Conservation (phyloP, 176 grass and related monocot genomes). For the Aegilops tauschii region DNA sequence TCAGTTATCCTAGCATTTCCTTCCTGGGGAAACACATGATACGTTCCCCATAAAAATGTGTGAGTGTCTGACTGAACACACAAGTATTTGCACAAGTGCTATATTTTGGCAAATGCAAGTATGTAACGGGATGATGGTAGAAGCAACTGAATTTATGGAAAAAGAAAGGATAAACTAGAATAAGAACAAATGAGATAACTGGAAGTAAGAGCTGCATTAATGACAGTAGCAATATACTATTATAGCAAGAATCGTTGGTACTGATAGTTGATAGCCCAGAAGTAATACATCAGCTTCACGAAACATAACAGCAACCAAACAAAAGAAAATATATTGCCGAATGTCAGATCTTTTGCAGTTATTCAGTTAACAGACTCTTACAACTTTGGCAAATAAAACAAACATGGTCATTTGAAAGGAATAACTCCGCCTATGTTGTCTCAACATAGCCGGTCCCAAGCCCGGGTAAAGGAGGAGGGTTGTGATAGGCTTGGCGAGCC, state of each 20-base stretch:
- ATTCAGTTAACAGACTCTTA: background rate
- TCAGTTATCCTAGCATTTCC: constrained; percentile 33
- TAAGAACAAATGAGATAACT: background rate
- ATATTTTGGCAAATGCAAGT: background rate
- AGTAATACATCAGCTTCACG: constrained; percentile 30
- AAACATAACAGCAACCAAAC: constrained; percentile 5
- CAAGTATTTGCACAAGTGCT: background rate
- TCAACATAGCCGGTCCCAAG: too few relatives aligned
- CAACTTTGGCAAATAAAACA: background rate
- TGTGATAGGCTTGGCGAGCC: too few relatives aligned
- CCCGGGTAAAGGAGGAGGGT: too few relatives aligned
- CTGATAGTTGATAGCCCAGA: background rate
- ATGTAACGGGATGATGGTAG: background rate
- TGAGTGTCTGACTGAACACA: background rate
- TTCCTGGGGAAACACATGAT: constrained; percentile 57
- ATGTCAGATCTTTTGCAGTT: background rate
- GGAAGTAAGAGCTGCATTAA: constrained; percentile 3
- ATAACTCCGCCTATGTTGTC: background rate
- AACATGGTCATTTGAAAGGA: constrained; percentile 11
- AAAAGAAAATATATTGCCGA: background rate
- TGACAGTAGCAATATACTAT: background rate
- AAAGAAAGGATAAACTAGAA: constrained; percentile 3
- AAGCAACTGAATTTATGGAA: constrained; percentile 22
- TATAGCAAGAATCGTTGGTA: constrained; percentile 1
- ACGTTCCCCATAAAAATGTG: constrained; percentile 6